Evolutionary conservation across 495 filamentous ascomycete genomes (phyloP).

Genomic region (Darksidea phi): DNA sequence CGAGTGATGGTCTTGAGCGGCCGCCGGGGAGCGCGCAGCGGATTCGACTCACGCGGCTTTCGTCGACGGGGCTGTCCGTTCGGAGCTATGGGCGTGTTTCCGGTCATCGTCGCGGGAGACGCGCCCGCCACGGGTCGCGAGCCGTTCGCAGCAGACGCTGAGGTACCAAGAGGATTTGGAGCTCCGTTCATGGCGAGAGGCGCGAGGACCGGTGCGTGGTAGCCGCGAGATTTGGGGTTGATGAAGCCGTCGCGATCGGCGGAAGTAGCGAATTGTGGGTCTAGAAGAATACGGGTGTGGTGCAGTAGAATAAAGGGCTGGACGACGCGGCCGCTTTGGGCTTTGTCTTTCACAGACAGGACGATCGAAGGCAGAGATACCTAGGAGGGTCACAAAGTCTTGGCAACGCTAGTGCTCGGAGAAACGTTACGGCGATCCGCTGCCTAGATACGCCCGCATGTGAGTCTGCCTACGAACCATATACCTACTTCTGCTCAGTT

Average conservation of each 20-base stretch:
- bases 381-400: neutral
- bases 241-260: neutral
- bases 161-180: neutral
- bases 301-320: constrained; percentile 1
- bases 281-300: constrained; percentile 16
- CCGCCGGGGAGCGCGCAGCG: constrained; percentile 20
- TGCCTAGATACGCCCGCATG: too few relatives aligned
- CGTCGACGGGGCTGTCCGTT: constrained; percentile 26
- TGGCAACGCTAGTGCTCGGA: neutral
- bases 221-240: neutral
- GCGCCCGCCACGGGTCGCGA: constrained; percentile 52
- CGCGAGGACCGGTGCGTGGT: constrained; percentile 15
- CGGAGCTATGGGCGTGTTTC: constrained; percentile 10
- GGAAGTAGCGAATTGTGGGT: constrained; percentile 1
- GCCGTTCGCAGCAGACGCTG: constrained; percentile 18
- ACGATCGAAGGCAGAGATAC: neutral
- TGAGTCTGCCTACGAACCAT: too few relatives aligned
- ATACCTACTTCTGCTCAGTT: too few relatives aligned
- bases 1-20: constrained; percentile 32
- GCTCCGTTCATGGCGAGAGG: constrained; percentile 20
- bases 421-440: neutral
- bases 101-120: constrained; percentile 51
- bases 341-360: neutral
- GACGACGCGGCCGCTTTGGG: constrained; percentile 1
- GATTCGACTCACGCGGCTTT: constrained; percentile 14